Base-by-base conservation (phyloP, 2,329 filamentous ascomycete species). In the Penicillium crustosum region DNA sequence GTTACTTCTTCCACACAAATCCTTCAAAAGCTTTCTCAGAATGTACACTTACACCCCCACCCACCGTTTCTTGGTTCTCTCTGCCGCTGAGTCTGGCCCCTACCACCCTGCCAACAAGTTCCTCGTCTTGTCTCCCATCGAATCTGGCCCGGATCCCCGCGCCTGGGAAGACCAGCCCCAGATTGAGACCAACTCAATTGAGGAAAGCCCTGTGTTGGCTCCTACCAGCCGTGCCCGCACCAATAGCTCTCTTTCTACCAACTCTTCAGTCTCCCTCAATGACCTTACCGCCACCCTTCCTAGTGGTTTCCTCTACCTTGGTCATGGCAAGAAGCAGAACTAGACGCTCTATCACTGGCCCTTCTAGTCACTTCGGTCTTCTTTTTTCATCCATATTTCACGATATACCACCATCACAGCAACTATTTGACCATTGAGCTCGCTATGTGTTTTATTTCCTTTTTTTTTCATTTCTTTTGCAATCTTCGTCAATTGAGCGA, bases 1-100 rank as follows among this genome's bases (percentile, higher is more conserved):
- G 43, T 27, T 39, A 47, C 41, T 35, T 29, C 38, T 55, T 55
- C 36, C 35, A 52, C 42, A 47, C 27, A 29, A 39, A 48, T 21
- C 17, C 21, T 29, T 52, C n/a, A 19, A 53, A 53, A 49, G n/a
- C 35, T 45, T 51, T 50, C 44, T 43, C 62, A 72, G 58, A 59
- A 73, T 73, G 70, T 69, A 68, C 59, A 63, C 69, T 61, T 44
- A 64, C 53, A 69, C 70, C 54, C 61, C 70, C 55, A 64, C 67
- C 58, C 55, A 61, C 61, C 68, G 68, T 53, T 73, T 72, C 62
- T 67, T 73, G 58, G 65, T 73, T 35, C 67, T 70, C 53, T 69
- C 66, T 48, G 64, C 64, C 45, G 33, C 54, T 35, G 58, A 52
- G 41, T 61, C 61, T 51, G 56, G 55, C 12, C 66, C 66, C 1